phyloP scores from a whole-genome alignment of 106 monocot species.

The Dendrobium chrysotoxum region DNA sequence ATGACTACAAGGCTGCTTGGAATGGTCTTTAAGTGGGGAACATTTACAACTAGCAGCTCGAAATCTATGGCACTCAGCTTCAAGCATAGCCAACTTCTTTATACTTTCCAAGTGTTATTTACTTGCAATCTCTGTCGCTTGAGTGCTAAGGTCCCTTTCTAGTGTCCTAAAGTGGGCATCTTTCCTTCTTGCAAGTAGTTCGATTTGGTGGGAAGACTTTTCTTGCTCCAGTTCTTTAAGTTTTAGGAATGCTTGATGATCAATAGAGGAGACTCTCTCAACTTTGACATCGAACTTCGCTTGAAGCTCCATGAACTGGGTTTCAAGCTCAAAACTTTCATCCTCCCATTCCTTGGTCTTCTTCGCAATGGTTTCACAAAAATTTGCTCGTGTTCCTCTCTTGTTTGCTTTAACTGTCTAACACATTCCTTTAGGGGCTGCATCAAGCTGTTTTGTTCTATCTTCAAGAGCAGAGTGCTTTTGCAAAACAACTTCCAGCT shows the following conservation, averaged over 20 bases:
- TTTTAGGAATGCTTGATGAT: conserved; percentile 16
- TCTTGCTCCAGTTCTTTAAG: conserved; percentile 38
- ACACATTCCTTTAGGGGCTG: conserved; percentile 33
- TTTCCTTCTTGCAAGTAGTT: conserved; percentile 16
- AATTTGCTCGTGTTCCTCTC: conserved; percentile 27
- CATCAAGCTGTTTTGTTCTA: conserved; percentile 25
- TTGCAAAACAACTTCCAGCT: conserved; percentile 16
- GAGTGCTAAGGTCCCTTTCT: conserved; percentile 44
- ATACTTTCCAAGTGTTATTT: conserved; percentile 49
- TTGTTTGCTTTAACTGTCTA: conserved; percentile 20
- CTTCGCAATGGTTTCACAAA: too few relatives aligned
- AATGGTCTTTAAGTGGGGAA: conserved; percentile 2
- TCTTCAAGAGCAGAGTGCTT: conserved; percentile 22
- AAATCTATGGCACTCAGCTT: conserved; percentile 49
- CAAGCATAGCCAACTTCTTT: conserved; percentile 50
- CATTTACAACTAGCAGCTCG: conserved; percentile 13
- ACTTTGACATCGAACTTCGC: too few relatives aligned
- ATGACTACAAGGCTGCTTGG: background rate
- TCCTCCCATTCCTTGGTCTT: too few relatives aligned
- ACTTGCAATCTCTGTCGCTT: conserved; percentile 39
- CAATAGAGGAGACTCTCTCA: conserved; percentile 12
- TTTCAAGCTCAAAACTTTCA: too few relatives aligned
- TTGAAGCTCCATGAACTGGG: too few relatives aligned
- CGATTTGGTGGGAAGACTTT: conserved; percentile 26
- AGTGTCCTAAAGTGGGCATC: conserved; percentile 21